phyloP scores from a whole-genome alignment of 2,329 filamentous ascomycete species.

The Pseudofabraea citricarpa region DNA sequence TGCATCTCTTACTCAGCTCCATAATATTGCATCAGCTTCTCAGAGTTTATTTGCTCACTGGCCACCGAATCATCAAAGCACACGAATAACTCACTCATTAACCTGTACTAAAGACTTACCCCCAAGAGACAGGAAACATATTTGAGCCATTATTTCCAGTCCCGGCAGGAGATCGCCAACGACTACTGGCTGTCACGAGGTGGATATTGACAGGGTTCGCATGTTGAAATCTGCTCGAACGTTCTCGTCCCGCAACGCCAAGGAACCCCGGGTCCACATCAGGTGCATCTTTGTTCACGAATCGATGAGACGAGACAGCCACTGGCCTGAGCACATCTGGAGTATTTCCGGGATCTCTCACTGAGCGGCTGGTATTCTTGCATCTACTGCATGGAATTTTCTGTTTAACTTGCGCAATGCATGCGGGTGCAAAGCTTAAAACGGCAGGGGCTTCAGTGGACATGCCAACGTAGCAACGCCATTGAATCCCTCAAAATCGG shows the following conservation, averaged over 20 bases:
- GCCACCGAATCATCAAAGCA: background rate
- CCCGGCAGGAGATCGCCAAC: background rate
- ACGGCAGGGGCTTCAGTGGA: background rate
- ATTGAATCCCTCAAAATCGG: background rate
- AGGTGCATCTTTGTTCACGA: background rate
- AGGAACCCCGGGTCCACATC: conserved; percentile 1
- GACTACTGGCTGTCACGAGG: background rate
- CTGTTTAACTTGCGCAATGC: background rate
- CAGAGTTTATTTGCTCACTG: background rate
- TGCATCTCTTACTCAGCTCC: background rate
- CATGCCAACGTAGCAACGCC: background rate
- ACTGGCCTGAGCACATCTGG: background rate
- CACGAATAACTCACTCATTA: background rate
- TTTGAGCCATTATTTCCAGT: background rate
- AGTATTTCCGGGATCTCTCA: too few species aligned
- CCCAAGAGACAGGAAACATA: background rate
- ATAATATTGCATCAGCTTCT: background rate
- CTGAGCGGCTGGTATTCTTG: background rate
- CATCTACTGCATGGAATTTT: background rate
- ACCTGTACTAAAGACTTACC: background rate
- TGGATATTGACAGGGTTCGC: background rate
- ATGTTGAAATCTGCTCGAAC: background rate
- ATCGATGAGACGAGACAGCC: background rate
- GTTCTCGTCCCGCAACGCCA: conserved; percentile 1
- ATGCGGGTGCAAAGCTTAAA: background rate